Percentiles rank a stretch among this genome's conserved stretches.
Evolutionary conservation across 2,329 filamentous ascomycete species (phyloP).

Genomic region (Teratosphaeria nubilosa): DNA sequence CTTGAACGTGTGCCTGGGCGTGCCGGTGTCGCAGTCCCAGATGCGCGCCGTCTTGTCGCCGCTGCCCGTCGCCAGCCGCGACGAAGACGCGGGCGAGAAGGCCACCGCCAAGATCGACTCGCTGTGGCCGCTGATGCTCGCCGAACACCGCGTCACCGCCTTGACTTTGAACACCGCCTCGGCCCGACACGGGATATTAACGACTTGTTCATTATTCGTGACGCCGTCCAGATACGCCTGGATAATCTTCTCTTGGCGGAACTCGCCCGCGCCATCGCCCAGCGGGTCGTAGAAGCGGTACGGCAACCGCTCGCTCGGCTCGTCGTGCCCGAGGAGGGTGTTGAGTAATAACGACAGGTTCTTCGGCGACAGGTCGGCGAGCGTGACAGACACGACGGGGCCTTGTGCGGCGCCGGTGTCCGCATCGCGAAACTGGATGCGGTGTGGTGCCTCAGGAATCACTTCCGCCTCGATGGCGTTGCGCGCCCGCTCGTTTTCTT

Average conservation of each 20-base stretch:
- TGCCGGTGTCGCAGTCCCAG: conserved; percentile 92
- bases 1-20: conserved; percentile 72
- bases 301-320: conserved; percentile 52
- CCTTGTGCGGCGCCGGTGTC: conserved; percentile 58
- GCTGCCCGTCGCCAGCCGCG: conserved; percentile 73
- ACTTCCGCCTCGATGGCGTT: conserved; percentile 64
- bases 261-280: conserved; percentile 33
- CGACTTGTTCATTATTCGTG: conserved; percentile 47
- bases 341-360: conserved; percentile 84
- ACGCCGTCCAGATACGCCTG: conserved; percentile 39
- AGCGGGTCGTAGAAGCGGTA: conserved; percentile 51
- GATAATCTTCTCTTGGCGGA: conserved; percentile 25
- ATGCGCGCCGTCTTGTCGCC: conserved; percentile 86
- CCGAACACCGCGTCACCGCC: conserved; percentile 79
- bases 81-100: conserved; percentile 71
- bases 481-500: conserved; percentile 59
- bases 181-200: conserved; percentile 58
- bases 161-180: conserved; percentile 93
- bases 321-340: conserved; percentile 58
- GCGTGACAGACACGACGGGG: conserved; percentile 62
- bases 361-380: conserved; percentile 77
- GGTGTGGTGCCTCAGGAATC: conserved; percentile 56
- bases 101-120: conserved; percentile 79
- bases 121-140: conserved; percentile 81
- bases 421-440: conserved; percentile 78